phyloP scores from a whole-genome alignment of 805 yeast genomes.

The Sugiyamaella floridensis region DNA sequence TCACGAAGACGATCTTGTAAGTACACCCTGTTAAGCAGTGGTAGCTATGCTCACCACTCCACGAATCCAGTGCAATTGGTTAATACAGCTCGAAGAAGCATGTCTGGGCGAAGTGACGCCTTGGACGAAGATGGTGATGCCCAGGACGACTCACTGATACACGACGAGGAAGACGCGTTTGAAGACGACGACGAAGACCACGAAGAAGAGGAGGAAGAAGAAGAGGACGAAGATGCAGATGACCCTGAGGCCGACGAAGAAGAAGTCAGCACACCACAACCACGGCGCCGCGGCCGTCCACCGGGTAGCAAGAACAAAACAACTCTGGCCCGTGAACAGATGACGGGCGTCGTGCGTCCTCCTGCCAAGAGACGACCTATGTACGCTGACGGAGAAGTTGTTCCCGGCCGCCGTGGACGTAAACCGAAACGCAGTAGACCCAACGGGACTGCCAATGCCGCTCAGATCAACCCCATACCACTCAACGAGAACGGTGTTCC shows the following conservation, averaged over 20 bases:
- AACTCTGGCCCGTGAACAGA: constrained; percentile 16
- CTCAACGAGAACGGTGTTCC: constrained; percentile 66
- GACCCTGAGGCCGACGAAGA: constrained; percentile 19
- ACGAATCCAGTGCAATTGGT: not conserved
- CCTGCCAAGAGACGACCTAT: not conserved
- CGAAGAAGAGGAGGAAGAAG: constrained; percentile 24
- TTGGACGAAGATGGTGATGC: constrained; percentile 22
- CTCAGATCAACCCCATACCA: constrained; percentile 31
- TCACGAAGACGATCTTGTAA: not conserved
- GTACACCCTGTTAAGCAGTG: not conserved
- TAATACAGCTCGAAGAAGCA: constrained; percentile 18
- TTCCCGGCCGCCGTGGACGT: constrained; percentile 5
- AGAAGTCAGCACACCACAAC: constrained; percentile 15
- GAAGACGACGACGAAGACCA: constrained; percentile 8
- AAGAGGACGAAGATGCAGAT: constrained; percentile 18
- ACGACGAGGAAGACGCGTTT: constrained; percentile 24
- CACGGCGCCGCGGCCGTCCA: constrained; percentile 30
- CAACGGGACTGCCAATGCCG: constrained; percentile 9
- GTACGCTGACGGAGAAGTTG: constrained; percentile 14
- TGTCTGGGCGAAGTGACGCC: constrained; percentile 18
- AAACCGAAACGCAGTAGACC: constrained; percentile 2
- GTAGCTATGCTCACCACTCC: not conserved
- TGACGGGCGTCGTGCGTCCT: constrained; percentile 6
- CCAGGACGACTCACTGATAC: constrained; percentile 27
- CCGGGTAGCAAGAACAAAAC: constrained; percentile 28